Evolutionary conservation across 2,329 filamentous ascomycete species (phyloP), one percentile per base, ranked within the genome.

Genomic region (Diaporthe sp.): DNA sequence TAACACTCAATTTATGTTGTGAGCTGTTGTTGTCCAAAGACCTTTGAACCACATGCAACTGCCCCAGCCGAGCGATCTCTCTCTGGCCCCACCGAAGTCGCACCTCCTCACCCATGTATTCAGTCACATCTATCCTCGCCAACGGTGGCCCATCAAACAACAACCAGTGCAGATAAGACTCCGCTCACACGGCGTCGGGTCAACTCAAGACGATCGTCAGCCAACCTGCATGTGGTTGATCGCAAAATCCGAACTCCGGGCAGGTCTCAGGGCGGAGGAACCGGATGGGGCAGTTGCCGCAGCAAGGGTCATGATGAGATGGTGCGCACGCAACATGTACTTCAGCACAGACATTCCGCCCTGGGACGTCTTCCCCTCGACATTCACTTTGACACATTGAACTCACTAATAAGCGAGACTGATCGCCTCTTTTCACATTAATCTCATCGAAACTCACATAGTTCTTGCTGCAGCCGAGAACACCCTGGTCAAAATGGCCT

Each of bases 401-500:
- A 10, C 15, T 34, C 53, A 4, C 15, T 5, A 57, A 28, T 17
- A 34, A 34, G 34, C 4, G 5, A 9, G 22, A 13, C 17, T 31
- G 15, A 34, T 22, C 53, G 28, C 28, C 15, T 51, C 7, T 5
- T 0, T 37, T 17, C 9, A 49, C 9, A 2, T 49, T 15, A 12
- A 15, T 49, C n/a, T 34, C 17, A 49, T 49, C 19, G 19, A 28
- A 15, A 17, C 10, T 46, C 25, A 49, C 4, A 49, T 3, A 6
- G 0, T n/a, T 19, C 39, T 17, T 4, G 19, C 5, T 10, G 49
- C 49, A 53, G 13, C 49, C 46, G 51, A 25, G n/a, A 4, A 55
- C n/a, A 28, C 15, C 28, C 22, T 34, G 28, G 8, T 37, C 15
- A 13, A 34, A 28, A 77, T 77, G 76, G 70, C 62, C n/a, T 5